phyloP scores from a whole-genome alignment of 139 green algal species.

The Pleodorina starrii region DNA sequence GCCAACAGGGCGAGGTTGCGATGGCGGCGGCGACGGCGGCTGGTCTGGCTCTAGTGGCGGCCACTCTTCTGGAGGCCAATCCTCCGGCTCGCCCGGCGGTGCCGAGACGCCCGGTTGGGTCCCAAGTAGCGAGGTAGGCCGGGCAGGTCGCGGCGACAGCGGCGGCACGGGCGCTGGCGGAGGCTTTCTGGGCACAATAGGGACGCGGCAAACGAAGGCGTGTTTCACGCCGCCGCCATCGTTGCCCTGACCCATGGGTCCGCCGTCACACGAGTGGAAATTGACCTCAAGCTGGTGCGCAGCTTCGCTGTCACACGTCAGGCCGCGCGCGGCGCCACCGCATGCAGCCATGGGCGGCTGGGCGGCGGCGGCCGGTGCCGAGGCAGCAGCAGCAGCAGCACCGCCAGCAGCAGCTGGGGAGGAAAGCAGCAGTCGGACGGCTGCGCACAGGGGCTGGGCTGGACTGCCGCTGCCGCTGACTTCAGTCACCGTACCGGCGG shows the following conservation, averaged over 20 bases:
- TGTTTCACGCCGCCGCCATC: background rate
- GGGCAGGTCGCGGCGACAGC: background rate
- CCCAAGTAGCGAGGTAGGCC: too few relatives aligned
- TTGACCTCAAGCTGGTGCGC: background rate
- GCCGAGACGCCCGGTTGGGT: too few relatives aligned
- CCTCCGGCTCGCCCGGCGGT: too few relatives aligned
- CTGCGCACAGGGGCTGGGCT: background rate
- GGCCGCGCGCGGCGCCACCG: too few relatives aligned
- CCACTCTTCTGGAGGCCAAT: too few relatives aligned
- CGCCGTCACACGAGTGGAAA: background rate
- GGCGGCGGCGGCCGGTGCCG: too few relatives aligned
- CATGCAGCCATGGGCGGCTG: background rate
- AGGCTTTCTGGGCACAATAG: too few relatives aligned
- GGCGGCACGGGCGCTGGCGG: background rate
- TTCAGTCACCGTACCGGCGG: background rate
- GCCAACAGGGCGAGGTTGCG: background rate
- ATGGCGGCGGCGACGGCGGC: background rate
- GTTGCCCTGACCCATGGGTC: background rate
- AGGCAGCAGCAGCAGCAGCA: background rate
- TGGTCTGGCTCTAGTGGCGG: too few relatives aligned
- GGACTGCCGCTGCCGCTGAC: background rate
- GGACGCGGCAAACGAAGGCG: constrained; percentile 30
- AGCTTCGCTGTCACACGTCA: background rate
- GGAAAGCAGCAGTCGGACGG: background rate
- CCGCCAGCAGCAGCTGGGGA: background rate